Evolutionary conservation across 1,139 yeast species (phyloP), one percentile per base, ranked within the genome.

Genomic region (Saccharomycopsis hybrid): DNA sequence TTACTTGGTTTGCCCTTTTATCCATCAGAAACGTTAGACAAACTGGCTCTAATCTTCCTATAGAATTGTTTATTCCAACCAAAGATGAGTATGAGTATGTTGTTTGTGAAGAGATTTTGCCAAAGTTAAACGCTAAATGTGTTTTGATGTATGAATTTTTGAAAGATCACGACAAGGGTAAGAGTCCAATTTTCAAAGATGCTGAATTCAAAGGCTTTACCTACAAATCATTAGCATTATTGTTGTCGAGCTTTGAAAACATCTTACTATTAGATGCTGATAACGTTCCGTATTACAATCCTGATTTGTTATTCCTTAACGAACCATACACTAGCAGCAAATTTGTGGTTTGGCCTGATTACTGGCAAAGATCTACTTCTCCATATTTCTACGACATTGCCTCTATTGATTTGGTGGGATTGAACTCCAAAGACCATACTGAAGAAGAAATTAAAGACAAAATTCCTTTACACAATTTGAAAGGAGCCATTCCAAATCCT

Each of bases 181-280:
- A 31, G 7, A 35, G 24, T 3, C 37, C 37, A 25, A 31, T 45
- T 11, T 47, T 43, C 33, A 27, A 18, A 4, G 35, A 29, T 2
- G 25, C 29, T 5, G 13, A 67, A 4, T 79, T 85, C 59, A 74
- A 77, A 60, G 94, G 95, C 0, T 86, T 82, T 62, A 95, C 85
- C 60, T 82, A 82, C 65, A 88, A 87, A 63, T 83, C 85, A 0
- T 67, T 87, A 56, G 90, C 95, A 0, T 65, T 87, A 41, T 69
- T 87, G 50, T 76, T 85, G 13, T 83, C 90, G 46, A 77, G 86
- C 56, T 88, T 87, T 65, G 88, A 86, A 58, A 80, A 85, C 56
- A 82, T 83, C n/a, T 67, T 85, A 49, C 69, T 86, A 48, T 65
- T 86, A 55, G 96, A 87, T 63, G 83, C 92, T 46, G 96, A 87